These are phyloP conservation scores for Oleoguttula mirabilis DNA, from an alignment of 495 filamentous ascomycete species.

Conservation along the genomic window DNA sequence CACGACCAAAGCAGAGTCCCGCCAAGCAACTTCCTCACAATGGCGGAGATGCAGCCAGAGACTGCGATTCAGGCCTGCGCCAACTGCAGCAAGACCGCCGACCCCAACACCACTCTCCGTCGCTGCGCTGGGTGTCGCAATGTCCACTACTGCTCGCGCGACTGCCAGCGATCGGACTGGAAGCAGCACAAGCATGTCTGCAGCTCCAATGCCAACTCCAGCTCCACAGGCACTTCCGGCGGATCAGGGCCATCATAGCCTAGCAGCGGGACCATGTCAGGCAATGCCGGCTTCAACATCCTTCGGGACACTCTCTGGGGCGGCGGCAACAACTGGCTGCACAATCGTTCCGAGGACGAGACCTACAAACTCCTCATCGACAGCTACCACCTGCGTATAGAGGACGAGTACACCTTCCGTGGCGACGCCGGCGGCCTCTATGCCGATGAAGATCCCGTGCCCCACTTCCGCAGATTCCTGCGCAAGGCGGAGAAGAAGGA, in stretches of 20 bases:
- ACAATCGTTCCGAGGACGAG: constrained; percentile 33
- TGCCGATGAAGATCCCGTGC: constrained; percentile 18
- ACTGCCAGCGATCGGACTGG: constrained; percentile 38
- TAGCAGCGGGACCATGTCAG: not conserved
- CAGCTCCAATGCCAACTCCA: constrained; percentile 18
- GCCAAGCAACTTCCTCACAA: too few species aligned
- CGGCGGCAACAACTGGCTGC: constrained; percentile 26
- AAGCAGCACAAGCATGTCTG: constrained; percentile 34
- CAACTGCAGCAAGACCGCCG: too few species aligned
- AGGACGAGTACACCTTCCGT: constrained; percentile 28
- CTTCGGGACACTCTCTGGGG: not conserved
- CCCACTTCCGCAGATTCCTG: constrained; percentile 24
- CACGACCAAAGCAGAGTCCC: too few species aligned
- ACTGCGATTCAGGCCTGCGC: too few species aligned
- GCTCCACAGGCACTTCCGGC: not conserved
- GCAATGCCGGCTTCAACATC: too few species aligned
- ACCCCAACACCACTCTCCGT: not conserved
- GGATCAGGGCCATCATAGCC: not conserved
- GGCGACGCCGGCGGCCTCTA: too few species aligned
- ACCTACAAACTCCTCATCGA: constrained; percentile 39
- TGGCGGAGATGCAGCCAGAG: too few species aligned
- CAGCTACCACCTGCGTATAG: constrained; percentile 35
- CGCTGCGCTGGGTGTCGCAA: constrained; percentile 33
- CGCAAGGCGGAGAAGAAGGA: constrained; percentile 17
- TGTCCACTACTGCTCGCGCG: constrained; percentile 34